Percentiles rank a stretch among this genome's conserved stretches.
Evolutionary conservation across 2,329 filamentous ascomycete genomes (phyloP).

Genomic region (Emmonsia crescens): DNA sequence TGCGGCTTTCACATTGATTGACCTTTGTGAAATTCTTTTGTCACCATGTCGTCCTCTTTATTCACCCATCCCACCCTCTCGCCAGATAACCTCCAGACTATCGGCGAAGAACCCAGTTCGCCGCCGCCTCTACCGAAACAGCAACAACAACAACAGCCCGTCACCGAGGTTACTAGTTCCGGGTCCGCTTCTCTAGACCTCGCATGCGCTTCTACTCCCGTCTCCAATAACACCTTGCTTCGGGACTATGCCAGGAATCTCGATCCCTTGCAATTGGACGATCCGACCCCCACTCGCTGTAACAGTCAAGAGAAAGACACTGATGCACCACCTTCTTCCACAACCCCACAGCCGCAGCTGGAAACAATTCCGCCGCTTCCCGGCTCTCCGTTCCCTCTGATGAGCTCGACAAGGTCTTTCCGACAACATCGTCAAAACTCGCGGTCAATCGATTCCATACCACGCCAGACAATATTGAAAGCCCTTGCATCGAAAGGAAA

Average conservation of each 20-base stretch:
- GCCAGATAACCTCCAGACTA: conserved; percentile 9
- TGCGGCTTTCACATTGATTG: neutral
- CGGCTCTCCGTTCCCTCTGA: conserved; percentile 16
- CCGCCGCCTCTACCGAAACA: neutral
- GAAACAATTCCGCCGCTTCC: neutral
- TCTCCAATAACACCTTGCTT: conserved; percentile 21
- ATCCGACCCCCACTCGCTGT: conserved; percentile 21
- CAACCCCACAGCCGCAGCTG: conserved; percentile 14
- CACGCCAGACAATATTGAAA: conserved; percentile 73
- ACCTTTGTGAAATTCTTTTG: neutral
- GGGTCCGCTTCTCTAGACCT: conserved; percentile 15
- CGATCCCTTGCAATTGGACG: conserved; percentile 30
- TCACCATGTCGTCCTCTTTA: conserved; percentile 6
- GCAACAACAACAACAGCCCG: neutral
- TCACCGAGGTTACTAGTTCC: conserved; percentile 13
- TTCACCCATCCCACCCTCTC: conserved; percentile 11
- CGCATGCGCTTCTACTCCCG: conserved; percentile 16
- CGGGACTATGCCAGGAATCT: conserved; percentile 36
- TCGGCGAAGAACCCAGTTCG: conserved; percentile 9
- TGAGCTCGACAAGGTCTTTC: conserved; percentile 27
- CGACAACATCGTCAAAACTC: conserved; percentile 39
- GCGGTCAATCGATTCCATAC: conserved; percentile 55
- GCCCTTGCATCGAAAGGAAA: conserved; percentile 52
- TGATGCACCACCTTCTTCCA: conserved; percentile 14
- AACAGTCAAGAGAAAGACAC: conserved; percentile 13